phyloP scores from a whole-genome alignment of 768 basidiomycete genomes.

The Sistotremastrum niveocremeum region DNA sequence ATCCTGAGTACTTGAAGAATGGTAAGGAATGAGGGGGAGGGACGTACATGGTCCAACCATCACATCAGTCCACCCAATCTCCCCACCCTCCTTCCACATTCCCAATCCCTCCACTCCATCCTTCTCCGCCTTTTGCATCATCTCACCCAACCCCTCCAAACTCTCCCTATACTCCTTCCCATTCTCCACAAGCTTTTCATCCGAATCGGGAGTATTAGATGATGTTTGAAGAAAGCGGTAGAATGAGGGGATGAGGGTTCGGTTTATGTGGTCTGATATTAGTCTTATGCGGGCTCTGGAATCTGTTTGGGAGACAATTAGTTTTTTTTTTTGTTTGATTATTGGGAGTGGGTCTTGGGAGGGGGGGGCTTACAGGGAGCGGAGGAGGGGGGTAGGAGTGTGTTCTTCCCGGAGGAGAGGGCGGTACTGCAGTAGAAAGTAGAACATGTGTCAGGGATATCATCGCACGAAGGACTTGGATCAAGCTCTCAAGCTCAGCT shows the following conservation, averaged over 20 bases:
- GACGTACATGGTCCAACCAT: conserved; percentile 58
- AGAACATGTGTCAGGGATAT: no score
- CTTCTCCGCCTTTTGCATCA: conserved; percentile 43
- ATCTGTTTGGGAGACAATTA: conserved; percentile 25
- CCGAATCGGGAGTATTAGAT: conserved; percentile 26
- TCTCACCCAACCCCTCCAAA: conserved; percentile 34
- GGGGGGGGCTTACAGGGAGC: conserved; percentile 39
- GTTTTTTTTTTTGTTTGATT: background rate
- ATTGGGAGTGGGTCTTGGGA: background rate
- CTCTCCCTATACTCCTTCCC: conserved; percentile 42
- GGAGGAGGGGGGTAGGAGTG: conserved; percentile 41
- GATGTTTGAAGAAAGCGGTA: conserved; percentile 58
- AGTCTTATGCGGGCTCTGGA: conserved; percentile 54
- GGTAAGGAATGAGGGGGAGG: conserved; percentile 1
- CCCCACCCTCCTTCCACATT: conserved; percentile 43
- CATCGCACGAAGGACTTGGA: no score
- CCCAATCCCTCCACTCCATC: conserved; percentile 38
- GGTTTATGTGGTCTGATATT: conserved; percentile 54
- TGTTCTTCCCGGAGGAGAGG: conserved; percentile 16
- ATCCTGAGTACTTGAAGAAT: conserved; percentile 10
- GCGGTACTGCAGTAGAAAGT: background rate
- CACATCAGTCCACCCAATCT: conserved; percentile 49
- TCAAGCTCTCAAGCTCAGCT: no score
- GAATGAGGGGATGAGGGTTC: conserved; percentile 53
- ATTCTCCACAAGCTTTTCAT: conserved; percentile 31